Evolutionary conservation across 1,284 basidiomycete genomes (phyloP), one percentile per base, ranked within the genome.

Genomic region (Peniophora sp.): DNA sequence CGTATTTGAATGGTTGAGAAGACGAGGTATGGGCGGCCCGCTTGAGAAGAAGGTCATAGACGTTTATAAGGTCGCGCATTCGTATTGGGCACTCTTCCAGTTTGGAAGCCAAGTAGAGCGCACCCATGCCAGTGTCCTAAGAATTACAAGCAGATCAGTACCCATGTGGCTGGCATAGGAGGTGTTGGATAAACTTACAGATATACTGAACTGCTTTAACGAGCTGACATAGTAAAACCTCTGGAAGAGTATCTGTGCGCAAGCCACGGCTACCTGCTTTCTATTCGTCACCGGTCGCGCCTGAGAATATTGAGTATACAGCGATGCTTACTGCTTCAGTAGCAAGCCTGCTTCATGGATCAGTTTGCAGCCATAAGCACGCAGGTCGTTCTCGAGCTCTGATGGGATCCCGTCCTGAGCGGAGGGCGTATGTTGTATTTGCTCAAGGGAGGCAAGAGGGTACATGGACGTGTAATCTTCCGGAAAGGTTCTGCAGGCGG

Each of bases 151-250:
- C 54, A 12, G 41, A 42, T 47, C 32, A 20, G 41, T 23, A 37
- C 12, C 14, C 39, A 23, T 48, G 49, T 32, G 47, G 52, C 49
- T 49, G 51, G 41, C 53, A 20, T 36, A 51, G 23, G 46, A 42
- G 41, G 39, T 14, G 44, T 23, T 15, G 50, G 34, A 10, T n/a
- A 10, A 36, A 41, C 54, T 24, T 60, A 96, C 94, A 57, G 84
- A 86, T 52, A 97, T 85, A 23, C 91, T 85, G 65, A 96, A 99
- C 54, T 93, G 88, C 61, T 88, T 86, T 82, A 99, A 83, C 3
- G 94, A 97, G 3, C 89, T 87, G 15, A 97, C 92, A 69, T 84
- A 98, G 89, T 88, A 99, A 74, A 99, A 99, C 24, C 96, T 77
- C 57, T 99, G 96, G 64, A 96, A 96, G 3, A 99, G 70, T 37